Percentiles rank a stretch among this genome's conserved stretches.
phyloP scores from a whole-genome alignment of 2,329 filamentous ascomycete species.

The Microsporum audouinii region DNA sequence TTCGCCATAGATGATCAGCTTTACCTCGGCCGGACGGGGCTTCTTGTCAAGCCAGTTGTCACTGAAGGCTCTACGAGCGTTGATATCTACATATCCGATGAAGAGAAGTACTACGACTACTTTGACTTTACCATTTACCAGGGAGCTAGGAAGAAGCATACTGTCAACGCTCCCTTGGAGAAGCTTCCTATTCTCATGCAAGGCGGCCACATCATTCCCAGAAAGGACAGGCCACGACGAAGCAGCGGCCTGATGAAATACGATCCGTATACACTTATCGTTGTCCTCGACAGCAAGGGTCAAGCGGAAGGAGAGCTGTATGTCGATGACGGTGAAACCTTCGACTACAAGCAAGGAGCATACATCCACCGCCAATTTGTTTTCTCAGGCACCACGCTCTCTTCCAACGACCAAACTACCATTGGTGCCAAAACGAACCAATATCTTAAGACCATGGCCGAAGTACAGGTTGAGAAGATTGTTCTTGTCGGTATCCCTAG shows the following conservation, averaged over 20 bases:
- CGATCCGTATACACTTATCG: conserved; percentile 87
- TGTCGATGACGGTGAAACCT: conserved; percentile 85
- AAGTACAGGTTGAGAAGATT: conserved; percentile 71
- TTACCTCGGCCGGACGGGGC: conserved; percentile 75
- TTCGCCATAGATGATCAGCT: conserved; percentile 87
- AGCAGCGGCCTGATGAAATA: conserved; percentile 82
- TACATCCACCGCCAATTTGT: conserved; percentile 77
- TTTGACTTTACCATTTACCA: conserved; percentile 72
- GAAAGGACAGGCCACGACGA: conserved; percentile 75
- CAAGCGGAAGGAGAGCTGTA: conserved; percentile 76
- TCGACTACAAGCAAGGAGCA: conserved; percentile 72
- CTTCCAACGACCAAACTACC: conserved; percentile 54
- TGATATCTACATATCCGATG: conserved; percentile 78
- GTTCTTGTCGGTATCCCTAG: conserved; percentile 69
- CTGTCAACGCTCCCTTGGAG: conserved; percentile 66
- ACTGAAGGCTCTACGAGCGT: conserved; percentile 60
- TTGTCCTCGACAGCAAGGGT: conserved; percentile 56
- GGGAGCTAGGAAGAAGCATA: conserved; percentile 57
- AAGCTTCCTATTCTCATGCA: conserved; percentile 85
- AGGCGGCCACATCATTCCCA: conserved; percentile 81
- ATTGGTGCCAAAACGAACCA: conserved; percentile 54
- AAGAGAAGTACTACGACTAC: conserved; percentile 89
- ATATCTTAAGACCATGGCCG: conserved; percentile 68
- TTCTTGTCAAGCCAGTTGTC: conserved; percentile 86
- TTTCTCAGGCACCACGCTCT: conserved; percentile 50